Base-by-base conservation (phyloP, 106 monocot species). In the Hemerocallis citrina region DNA sequence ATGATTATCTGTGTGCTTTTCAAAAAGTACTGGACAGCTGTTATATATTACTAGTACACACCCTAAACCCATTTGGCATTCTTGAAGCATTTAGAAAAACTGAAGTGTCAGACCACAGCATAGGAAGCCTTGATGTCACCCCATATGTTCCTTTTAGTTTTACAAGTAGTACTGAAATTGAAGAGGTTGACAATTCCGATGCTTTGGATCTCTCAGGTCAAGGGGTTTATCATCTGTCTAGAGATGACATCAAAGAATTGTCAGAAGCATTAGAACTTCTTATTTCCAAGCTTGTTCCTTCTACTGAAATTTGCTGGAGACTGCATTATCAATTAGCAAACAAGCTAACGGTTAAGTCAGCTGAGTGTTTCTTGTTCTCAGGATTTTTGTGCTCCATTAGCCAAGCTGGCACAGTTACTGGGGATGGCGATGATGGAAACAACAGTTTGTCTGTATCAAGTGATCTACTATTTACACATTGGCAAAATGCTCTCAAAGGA, bases 301-400 rank as follows among this genome's bases (percentile, higher is more conserved):
- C 81, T 50, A 61, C 88, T 62, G 91, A 98, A 64, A 37, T 55
- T 31, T 72, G 87, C 72, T 91, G 96, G 91, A 74, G 67, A 37
- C 73, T 87, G 56, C 91, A 98, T 72, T 60, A 64, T 74, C 76
- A 81, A 33, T 64, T 91, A 29, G 40, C 81, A 68, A 55, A 37
- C 31, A 84, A 75, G 44, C 76, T 91, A 24, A 59, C 72, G 20
- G 30, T 62, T 35, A 67, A 79, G 23, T 69, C 68, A 30, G 62
- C 87, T 32, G 74, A 84, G 64, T 90, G 91, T 42, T 64, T 72
- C 16, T 52, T 98, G 64, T 73, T 81, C 22, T 68, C 78, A 55
- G 74, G 48, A 68, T 82, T 81, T 60, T 70, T 91, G 51, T 64
- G 43, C 55, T 74, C 43, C 33, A 13, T 79, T 39, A 34, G 47